Base-by-base conservation (phyloP, 2,329 filamentous ascomycete genomes). In the Fusarium domesticum region DNA sequence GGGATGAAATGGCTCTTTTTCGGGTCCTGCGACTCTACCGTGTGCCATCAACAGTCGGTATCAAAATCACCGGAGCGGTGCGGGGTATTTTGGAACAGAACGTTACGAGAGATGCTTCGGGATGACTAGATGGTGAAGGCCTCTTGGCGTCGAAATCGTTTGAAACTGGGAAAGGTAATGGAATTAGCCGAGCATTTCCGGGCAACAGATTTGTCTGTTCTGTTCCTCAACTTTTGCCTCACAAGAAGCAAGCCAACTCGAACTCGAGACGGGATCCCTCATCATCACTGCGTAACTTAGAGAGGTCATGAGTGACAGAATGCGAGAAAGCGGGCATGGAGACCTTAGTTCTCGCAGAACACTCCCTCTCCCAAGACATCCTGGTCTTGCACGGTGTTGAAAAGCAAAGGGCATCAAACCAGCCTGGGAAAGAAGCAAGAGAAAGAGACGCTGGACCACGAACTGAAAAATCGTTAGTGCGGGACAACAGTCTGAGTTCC, bases 381-480 rank as follows among this genome's bases (percentile, higher is more conserved):
- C 23, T 28, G 39, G 43, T 40, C 47, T 43, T 39, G 7, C 23
- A 28, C 23, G 8, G 23, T 28, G 23, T 12, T 28, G 23, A 28
- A 12, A 28, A 54, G 47, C 41, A 52, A 39, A 43, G 46, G 47
- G 48, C 50, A 49, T 52, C 44, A 48, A 39, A 35, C 48, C 48
- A 51, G 43, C 51, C 41, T 34, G 35, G 42, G 48, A 30, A 41
- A 45, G 49, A 45, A 43, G 48, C 36, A 38, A 42, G 43, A 41
- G 37, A 37, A 37, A 45, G 23, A 32, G 42, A 28, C 42, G 47
- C 42, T 41, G 48, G 38, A 50, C 41, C 25, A 39, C 18, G 38
- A 44, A 50, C 18, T 46, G 37, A 36, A 43, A 57, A 57, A 59
- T 59, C 58, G 56, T 58, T 58, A 59, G 56, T 55, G 56, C 50